Evolutionary conservation across 805 yeast species (phyloP), one percentile per base, ranked within the genome.

Genomic region (Candida peoriensis): DNA sequence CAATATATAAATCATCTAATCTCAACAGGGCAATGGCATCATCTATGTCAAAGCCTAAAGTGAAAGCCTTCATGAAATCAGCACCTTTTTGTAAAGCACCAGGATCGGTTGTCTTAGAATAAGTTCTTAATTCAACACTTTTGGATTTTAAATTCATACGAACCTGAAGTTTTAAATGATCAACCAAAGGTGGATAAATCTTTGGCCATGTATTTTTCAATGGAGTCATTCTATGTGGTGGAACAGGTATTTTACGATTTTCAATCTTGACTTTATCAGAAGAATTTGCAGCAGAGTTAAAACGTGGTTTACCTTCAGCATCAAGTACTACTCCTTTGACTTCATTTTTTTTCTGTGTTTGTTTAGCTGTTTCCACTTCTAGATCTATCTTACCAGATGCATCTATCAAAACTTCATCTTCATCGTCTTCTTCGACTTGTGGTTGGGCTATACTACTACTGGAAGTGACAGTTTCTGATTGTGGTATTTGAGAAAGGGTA

Each of bases 61-160:
- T 81, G 63, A 93, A 93, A 1, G 98, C 97, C 55, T 86, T 84
- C 38, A 93, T 76, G 56, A 93, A 93, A 63, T 93, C 99, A 17
- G 96, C 96, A 44, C 97, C 99, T 61, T 93, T 93, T 58, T 93
- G 99, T 44, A 93, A 69, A 8, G 98, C 96, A 32, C 96, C 90
- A 16, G 85, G 82, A 52, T 94, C 98, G 5, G 81, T 81, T 8
- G 97, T 89, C 46, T 69, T 69, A 47, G 81, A 76, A 52, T 74
- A 71, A 2, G 97, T 89, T 60, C 85, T 78, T 52, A 93, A 60
- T 57, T 90, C 95, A 20, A 93, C 96, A 3, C 90, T 78, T 54
- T 75, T 84, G n/a, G 86, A 79, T 56, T 78, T 79, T 45, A 85
- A 63, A 60, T 93, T 90, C 97, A 93, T 90, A 64, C 97, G 76